phyloP scores from a whole-genome alignment of 805 yeast genomes.

The Cyberlindnera mississippiensis region DNA sequence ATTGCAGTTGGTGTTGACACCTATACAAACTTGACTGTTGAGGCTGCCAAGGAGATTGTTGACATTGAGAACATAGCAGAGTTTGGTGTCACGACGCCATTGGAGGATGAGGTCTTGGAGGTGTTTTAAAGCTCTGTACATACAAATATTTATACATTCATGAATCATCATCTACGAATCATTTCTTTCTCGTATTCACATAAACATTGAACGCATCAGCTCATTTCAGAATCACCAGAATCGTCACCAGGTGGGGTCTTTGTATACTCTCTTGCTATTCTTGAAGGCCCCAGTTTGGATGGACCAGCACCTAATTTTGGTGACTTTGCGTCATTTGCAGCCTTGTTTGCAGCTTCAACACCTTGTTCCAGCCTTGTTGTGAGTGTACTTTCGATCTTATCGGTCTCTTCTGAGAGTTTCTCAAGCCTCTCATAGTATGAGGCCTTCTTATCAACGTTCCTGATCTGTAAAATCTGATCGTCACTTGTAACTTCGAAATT shows the following conservation, averaged over 20 bases:
- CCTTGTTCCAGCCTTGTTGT: neutral
- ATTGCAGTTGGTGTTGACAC: slow-evolving; percentile 68
- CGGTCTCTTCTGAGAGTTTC: slow-evolving; percentile 15
- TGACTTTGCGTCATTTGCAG: neutral
- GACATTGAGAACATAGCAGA: slow-evolving; percentile 73
- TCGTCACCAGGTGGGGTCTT: slow-evolving; percentile 1
- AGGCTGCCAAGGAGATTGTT: slow-evolving; percentile 78
- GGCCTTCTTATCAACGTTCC: slow-evolving; percentile 12
- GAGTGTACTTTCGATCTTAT: neutral
- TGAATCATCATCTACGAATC: neutral
- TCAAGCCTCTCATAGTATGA: slow-evolving; percentile 16
- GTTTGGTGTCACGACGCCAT: slow-evolving; percentile 52
- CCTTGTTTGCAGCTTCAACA: neutral
- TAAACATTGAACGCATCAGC: neutral
- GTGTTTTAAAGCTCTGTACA: slow-evolving; percentile 10
- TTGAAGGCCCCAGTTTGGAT: neutral
- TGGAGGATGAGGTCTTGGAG: slow-evolving; percentile 39
- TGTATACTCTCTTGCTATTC: neutral
- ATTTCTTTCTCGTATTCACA: neutral
- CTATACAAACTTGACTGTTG: slow-evolving; percentile 64
- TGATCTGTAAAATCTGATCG: slow-evolving; percentile 15
- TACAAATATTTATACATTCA: slow-evolving; percentile 2
- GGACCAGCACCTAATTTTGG: neutral
- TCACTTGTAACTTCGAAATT: slow-evolving; percentile 13
- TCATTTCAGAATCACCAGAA: neutral